Evolutionary conservation across 2,329 filamentous ascomycete genomes (phyloP), one percentile per base, ranked within the genome.

Genomic region (Fusarium napiforme): DNA sequence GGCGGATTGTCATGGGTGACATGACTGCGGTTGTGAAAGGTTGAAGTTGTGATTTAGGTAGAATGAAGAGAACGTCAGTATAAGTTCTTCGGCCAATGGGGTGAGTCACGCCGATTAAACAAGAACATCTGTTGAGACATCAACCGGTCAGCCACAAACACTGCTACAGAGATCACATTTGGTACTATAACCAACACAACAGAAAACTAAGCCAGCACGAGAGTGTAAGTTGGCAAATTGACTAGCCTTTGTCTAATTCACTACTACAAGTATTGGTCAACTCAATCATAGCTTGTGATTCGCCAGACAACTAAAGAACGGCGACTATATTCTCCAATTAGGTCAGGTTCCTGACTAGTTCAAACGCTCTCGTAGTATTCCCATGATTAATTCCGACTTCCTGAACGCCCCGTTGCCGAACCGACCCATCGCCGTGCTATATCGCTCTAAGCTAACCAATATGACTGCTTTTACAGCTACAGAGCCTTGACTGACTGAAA

Each of bases 401-500:
- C 46, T 57, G 15, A 72, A 74, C 71, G 71, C 71, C 69, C 55
- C 30, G 19, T 63, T 61, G 14, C 49, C 39, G 47, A 47, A 18
- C 46, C 32, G 28, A 43, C 36, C 47, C 32, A 28, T 62, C 34
- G 40, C 47, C 40, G 39, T 65, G 52, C 46, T 60, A 49, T 59
- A 58, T 55, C 49, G 23, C 34, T 45, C 37, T 19, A 34, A 53
- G 40, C 37, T 19, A 34, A 53, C 47, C n/a, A 60, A 49, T 15
- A 37, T 14, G 34, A 36, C 14, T 19, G 23, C 53, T 26, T 36
- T 36, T 34, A 34, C 36, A 64, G 30, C 83, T 79, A 89, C 76
- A 90, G 77, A 14, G 87, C 84, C 82, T 88, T 88, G 45, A 90
- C 85, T 14, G 88, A 89, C 75, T 92, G 87, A 78, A 95, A 95